These are phyloP conservation scores for Clarkia xantiana DNA, from an alignment of 345 rosid genomes.

Conservation along the genomic window DNA sequence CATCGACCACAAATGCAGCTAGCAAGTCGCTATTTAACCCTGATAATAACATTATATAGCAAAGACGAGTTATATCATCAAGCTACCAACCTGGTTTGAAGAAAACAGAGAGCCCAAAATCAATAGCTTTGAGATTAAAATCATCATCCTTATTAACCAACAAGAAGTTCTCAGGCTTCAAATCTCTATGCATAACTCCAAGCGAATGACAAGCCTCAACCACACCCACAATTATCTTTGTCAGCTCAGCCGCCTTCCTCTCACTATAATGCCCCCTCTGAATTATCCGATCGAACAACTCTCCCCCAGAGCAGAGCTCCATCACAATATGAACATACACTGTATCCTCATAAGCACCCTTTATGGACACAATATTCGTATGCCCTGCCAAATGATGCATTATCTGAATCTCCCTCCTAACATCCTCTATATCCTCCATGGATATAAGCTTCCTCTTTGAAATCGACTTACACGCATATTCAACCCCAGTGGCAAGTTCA, in stretches of 20 bases:
- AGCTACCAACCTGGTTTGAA: constrained; percentile 70
- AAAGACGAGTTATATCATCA: not conserved
- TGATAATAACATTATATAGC: no score
- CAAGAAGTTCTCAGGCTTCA: constrained; percentile 94
- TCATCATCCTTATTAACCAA: constrained; percentile 91
- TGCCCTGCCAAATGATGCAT: constrained; percentile 53
- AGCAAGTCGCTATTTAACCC: no score
- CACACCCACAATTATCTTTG: constrained; percentile 80
- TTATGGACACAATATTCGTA: constrained; percentile 35
- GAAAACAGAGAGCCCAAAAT: constrained; percentile 91
- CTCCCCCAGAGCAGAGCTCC: constrained; percentile 79
- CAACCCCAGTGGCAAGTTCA: constrained; percentile 51
- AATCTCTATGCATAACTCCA: constrained; percentile 98
- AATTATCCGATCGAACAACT: constrained; percentile 80
- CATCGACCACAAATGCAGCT: no score
- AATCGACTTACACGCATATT: constrained; percentile 90
- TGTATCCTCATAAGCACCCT: constrained; percentile 39
- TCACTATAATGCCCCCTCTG: no score
- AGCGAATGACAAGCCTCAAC: constrained; percentile 96
- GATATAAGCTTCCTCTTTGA: constrained; percentile 82
- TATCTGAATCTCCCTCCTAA: constrained; percentile 65
- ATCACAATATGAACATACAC: constrained; percentile 37
- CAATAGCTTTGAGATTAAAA: constrained; percentile 95
- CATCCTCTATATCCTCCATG: constrained; percentile 91
- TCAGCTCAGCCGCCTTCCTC: constrained; percentile 90